A percentile compares a stretch with the other conserved stretches of the same genome.
Conservation (phyloP, 1,139 yeast species). For the Saccharomyces hybrid region DNA sequence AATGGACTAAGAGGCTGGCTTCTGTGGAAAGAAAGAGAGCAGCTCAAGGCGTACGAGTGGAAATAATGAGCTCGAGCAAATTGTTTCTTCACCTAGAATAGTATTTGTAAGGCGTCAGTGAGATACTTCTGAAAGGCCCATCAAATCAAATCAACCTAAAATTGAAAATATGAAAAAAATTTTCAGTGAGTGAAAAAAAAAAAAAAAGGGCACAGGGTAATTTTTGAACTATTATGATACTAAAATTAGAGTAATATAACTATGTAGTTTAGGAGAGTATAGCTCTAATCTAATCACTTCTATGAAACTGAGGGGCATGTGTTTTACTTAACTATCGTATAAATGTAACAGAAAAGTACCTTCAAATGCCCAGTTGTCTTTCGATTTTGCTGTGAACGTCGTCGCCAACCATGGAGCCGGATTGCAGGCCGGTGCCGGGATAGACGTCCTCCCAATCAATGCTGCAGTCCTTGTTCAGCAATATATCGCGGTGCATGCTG, state of each 20-base stretch:
- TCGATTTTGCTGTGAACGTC: slow-evolving; percentile 72
- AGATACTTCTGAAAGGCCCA: background rate
- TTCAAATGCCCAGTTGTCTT: slow-evolving; percentile 50
- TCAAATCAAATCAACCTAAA: background rate
- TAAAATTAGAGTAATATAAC: background rate
- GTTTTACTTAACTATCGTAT: background rate
- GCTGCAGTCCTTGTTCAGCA: slow-evolving; percentile 63
- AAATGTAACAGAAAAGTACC: background rate
- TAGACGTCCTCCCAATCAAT: slow-evolving; percentile 95
- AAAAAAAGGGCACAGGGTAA: background rate
- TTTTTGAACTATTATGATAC: background rate
- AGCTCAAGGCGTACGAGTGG: background rate
- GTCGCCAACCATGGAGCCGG: slow-evolving; percentile 18
- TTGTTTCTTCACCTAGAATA: background rate
- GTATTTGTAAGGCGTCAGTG: background rate
- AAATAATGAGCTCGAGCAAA: background rate
- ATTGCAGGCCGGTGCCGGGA: slow-evolving; percentile 31
- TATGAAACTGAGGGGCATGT: background rate
- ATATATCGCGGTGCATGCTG: slow-evolving; percentile 64
- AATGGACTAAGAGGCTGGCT: background rate
- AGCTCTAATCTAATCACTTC: background rate
- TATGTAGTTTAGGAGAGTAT: background rate
- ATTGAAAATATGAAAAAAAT: background rate
- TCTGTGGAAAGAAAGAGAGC: background rate
- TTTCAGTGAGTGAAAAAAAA: background rate